Conservation (phyloP, 1,284 basidiomycete genomes). For the Apiotrichum gamsii region DNA sequence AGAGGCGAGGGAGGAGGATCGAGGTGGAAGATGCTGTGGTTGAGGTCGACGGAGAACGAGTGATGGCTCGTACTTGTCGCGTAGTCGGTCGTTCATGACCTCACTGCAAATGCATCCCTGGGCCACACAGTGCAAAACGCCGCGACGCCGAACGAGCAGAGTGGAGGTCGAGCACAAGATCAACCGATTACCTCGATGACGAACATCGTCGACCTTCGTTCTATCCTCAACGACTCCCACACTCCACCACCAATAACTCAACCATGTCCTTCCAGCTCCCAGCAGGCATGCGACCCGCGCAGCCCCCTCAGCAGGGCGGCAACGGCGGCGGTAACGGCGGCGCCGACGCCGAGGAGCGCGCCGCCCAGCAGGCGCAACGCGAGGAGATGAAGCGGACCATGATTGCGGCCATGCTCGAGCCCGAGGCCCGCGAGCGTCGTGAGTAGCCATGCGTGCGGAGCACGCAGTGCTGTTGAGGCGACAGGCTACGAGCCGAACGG, state of each 20-base stretch:
- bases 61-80: no score
- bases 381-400: slow-evolving; percentile 64
- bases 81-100: no score
- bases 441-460: slow-evolving; percentile 44
- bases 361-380: slow-evolving; percentile 43
- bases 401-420: slow-evolving; percentile 81
- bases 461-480: background rate
- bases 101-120: no score
- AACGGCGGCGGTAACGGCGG: slow-evolving; percentile 13
- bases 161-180: no score
- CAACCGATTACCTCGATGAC: background rate
- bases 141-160: no score
- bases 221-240: background rate
- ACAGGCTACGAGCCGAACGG: background rate
- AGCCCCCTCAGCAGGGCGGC: slow-evolving; percentile 14
- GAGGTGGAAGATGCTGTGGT: no score
- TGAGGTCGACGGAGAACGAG: no score
- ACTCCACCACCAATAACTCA: background rate
- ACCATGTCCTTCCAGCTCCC: slow-evolving; percentile 50
- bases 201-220: background rate
- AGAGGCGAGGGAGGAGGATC: no score
- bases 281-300: slow-evolving; percentile 35
- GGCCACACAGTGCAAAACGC: no score
- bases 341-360: slow-evolving; percentile 35
- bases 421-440: slow-evolving; percentile 84